phyloP scores from a whole-genome alignment of 2,329 filamentous ascomycete species.

The Emmonsiellopsis sp. region DNA sequence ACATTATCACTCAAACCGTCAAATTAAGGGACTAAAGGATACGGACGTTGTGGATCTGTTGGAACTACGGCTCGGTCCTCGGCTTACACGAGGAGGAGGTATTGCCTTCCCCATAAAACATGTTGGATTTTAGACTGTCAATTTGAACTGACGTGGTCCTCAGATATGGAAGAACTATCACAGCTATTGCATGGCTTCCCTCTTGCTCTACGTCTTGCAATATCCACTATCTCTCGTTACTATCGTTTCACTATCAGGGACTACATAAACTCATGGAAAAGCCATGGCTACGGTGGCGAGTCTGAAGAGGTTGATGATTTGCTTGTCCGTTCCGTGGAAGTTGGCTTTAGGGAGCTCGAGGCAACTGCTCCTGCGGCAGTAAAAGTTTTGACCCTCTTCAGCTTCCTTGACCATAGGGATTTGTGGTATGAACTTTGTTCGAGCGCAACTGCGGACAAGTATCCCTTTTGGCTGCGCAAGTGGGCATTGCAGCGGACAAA shows the following conservation, averaged over 20 bases:
- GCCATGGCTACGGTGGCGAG: background rate
- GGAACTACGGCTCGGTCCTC: background rate
- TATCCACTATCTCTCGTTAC: background rate
- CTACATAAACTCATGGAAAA: background rate
- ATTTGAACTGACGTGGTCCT: background rate
- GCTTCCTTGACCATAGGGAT: background rate
- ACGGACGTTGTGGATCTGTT: background rate
- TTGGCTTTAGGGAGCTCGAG: background rate
- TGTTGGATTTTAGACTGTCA: background rate
- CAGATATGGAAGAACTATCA: background rate
- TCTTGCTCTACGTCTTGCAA: background rate
- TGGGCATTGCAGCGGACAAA: background rate
- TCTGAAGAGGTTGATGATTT: background rate
- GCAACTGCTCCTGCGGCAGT: background rate
- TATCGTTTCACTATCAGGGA: background rate
- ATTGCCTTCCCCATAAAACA: background rate
- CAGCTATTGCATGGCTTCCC: background rate
- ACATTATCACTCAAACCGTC: background rate
- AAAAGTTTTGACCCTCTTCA: background rate
- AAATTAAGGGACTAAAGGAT: background rate
- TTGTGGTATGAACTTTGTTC: background rate
- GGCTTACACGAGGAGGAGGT: background rate
- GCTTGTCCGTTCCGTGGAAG: background rate
- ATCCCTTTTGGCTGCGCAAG: background rate
- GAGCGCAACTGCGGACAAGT: background rate